Evolutionary conservation across 495 filamentous ascomycete species (phyloP), one percentile per base, ranked within the genome.

Genomic region (Apiosordaria backusii): DNA sequence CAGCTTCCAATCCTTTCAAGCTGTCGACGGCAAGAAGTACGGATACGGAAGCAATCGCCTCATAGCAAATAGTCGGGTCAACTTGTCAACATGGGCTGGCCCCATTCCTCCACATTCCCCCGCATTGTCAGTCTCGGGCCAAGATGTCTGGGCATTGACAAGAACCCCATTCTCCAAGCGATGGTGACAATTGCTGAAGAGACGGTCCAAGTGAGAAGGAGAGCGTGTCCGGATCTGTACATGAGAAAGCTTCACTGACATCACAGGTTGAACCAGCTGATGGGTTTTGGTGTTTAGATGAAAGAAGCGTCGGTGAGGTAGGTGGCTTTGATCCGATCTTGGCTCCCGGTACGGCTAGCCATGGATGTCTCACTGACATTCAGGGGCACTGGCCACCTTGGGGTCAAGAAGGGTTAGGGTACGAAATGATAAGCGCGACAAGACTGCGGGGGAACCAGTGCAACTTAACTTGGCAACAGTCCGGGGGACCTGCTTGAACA

Each of bases 401-500:
- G 35, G 4, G 57, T 7, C 9, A 9, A 59, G 26, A 59, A 26
- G 57, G 24, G 57, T 59, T 59, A 59, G 57, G 57, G 57, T 59
- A 25, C 1, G 21, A 23, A 23, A 15, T 58, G 55, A 22, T 24
- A 19, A 19, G n/a, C 25, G 22, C 29, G 29, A 35, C 29, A 45
- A 45, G 35, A 59, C 57, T 59, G 57, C 57, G 57, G 57, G 23
- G 23, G 57, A 23, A 23, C 26, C 57, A 23, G 23, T 10, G 22
- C 26, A 18, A 23, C 24, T 26, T 10, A 18, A 23, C 24, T 26
- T 10, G 7, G 23, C 22, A 22, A 18, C 13, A 27, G 16, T 13
- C 26, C 57, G 57, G 57, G 26, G 22, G 57, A 59, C 22, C 23
- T 59, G 18, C 57, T 59, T 25, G 57, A 59, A 59, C 23, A 26